Evolutionary conservation across 306 rosid genomes (phyloP), one percentile per base, ranked within the genome.

Genomic region (Trifolium fragiferum): DNA sequence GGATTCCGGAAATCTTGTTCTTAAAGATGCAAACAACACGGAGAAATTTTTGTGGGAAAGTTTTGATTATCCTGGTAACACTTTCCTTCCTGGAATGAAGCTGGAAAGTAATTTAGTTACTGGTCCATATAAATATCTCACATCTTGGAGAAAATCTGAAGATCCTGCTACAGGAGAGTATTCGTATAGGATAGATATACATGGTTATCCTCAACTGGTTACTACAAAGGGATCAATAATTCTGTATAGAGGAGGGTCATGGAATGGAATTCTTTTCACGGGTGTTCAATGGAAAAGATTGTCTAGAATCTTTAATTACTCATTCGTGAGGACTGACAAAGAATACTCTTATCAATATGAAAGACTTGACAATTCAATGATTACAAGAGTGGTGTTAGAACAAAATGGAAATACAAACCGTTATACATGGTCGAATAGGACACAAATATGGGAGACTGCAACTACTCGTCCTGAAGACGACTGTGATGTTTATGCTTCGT

Each of bases 1-100:
- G 49, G 85, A 82, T 47, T 25, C 85, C 0, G 85, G 85, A 30
- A 82, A 77, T 63, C 68, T 77, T 25, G 77, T 78, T 55, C 68
- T 78, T 3, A 18, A n/a, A 66, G 44, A 65, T 65, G 69, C 19
- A 33, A 35, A 35, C 40, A 35, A 7, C 40, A 35, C 8, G 1
- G 15, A n/a, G 32, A 4, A 55, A 0, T 10, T 55, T 1, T 10
- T 78, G 3, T 84, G 85, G 85, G 79, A 84, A 32, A 78, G 83
- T 27, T 84, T 78, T 51, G 76, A 84, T 66, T 78, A 55, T 15
- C 85, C 83, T 11, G 63, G 81, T 2, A 18, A 77, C 20, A 84
- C 79, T 16, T 33, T 46, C 10, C 73, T 84, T 2, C 13, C 57
- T 0, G 79, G 66, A 43, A 81, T 81, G 85, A 38, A 21, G 12